Percentiles rank a stretch among this genome's conserved stretches.
phyloP scores from a whole-genome alignment of 2,329 filamentous ascomycete species.

The Aureobasidium mangrovei region DNA sequence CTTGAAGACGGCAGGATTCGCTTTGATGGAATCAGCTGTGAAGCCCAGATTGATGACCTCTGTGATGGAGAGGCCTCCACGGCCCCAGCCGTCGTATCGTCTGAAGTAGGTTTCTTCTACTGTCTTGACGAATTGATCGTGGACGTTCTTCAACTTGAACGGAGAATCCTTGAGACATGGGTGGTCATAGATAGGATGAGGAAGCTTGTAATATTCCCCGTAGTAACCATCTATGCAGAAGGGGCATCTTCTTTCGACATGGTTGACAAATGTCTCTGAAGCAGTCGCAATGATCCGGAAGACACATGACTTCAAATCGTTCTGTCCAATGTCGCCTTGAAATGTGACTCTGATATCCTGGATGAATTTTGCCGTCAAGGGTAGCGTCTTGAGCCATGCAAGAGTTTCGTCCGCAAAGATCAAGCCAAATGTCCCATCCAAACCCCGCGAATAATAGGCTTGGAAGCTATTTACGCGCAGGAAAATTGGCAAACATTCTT shows the following conservation, averaged over 20 bases:
- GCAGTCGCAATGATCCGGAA: neutral
- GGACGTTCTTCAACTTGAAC: neutral
- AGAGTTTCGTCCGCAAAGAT: neutral
- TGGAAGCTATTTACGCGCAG: neutral
- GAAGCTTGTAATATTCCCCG: neutral
- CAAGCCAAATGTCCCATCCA: neutral
- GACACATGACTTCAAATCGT: neutral
- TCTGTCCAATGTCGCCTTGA: slow-evolving; percentile 1
- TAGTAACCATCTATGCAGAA: slow-evolving; percentile 8
- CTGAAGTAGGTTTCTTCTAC: neutral
- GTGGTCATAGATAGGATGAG: neutral
- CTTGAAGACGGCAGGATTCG: neutral
- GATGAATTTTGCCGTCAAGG: neutral
- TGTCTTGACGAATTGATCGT: neutral
- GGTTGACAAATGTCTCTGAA: neutral
- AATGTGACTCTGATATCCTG: slow-evolving; percentile 4
- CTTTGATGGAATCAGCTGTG: neutral
- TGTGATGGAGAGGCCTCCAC: neutral
- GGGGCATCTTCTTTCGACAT: neutral
- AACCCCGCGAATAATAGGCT: neutral
- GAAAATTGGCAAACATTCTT: neutral
- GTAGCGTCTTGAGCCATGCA: neutral
- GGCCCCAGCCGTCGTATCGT: neutral
- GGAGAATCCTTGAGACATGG: neutral
- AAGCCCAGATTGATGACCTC: neutral